phyloP scores from a whole-genome alignment of 306 rosid species.

The Medicago arabica region DNA sequence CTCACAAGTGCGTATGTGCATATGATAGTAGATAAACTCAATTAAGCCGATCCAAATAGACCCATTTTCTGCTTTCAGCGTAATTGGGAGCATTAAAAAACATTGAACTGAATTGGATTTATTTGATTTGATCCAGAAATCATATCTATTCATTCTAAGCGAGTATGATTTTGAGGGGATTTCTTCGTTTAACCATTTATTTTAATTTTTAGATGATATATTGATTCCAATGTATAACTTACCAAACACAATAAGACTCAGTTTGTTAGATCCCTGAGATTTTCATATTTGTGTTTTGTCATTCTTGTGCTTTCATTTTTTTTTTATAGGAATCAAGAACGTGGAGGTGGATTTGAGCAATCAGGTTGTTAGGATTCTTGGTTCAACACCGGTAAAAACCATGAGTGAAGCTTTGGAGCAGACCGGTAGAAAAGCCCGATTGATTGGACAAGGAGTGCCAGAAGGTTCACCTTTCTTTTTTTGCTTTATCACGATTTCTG shows the following conservation, averaged over 20 bases:
- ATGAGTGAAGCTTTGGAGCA: constrained; percentile 94
- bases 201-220: neutral
- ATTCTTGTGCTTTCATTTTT: constrained; percentile 10
- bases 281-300: neutral
- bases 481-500: neutral
- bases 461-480: constrained; percentile 59
- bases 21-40: neutral
- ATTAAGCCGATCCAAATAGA: neutral
- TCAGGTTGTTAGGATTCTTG: constrained; percentile 90
- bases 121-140: neutral
- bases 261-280: neutral
- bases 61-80: neutral
- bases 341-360: constrained; percentile 80
- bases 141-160: neutral
- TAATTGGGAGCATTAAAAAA: neutral
- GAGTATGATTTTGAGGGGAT: neutral
- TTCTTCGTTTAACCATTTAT: neutral
- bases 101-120: constrained; percentile 4
- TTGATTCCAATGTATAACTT: neutral
- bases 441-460: constrained; percentile 92
- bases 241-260: too few relatives aligned
- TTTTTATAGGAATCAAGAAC: constrained; percentile 68
- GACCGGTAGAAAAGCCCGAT: constrained; percentile 79
- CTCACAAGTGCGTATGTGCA: too few relatives aligned
- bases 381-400: constrained; percentile 77